Evolutionary conservation across 2,329 filamentous ascomycete species (phyloP).

Genomic region (Pseudocercospora vitis): DNA sequence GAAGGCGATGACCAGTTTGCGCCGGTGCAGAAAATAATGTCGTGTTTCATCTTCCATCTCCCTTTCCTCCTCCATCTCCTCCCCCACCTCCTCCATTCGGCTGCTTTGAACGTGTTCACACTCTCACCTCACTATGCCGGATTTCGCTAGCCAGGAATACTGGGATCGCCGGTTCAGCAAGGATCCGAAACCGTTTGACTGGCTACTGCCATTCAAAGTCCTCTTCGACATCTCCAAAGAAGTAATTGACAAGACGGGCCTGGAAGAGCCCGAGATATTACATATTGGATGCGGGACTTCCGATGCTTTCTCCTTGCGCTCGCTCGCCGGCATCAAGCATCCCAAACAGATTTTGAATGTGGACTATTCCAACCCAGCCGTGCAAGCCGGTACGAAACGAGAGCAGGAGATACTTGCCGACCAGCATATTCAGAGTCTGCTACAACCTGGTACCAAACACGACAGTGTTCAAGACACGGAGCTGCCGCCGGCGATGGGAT

Average conservation of each 20-base stretch:
- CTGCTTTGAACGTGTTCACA: no score
- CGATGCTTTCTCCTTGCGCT: slow-evolving; percentile 19
- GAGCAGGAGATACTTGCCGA: slow-evolving; percentile 23
- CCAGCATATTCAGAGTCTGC: slow-evolving; percentile 13
- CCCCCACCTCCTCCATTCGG: background rate
- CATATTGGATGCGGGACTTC: slow-evolving; percentile 28
- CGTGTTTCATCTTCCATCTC: background rate
- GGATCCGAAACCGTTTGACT: slow-evolving; percentile 25
- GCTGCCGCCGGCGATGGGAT: slow-evolving; percentile 20
- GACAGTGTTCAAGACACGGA: slow-evolving; percentile 22
- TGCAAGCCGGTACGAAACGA: slow-evolving; percentile 22
- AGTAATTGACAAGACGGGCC: slow-evolving; percentile 19
- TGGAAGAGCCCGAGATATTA: slow-evolving; percentile 21
- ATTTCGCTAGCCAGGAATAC: slow-evolving; percentile 27
- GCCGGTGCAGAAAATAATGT: background rate
- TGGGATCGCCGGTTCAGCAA: slow-evolving; percentile 26
- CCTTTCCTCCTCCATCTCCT: background rate
- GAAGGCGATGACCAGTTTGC: background rate
- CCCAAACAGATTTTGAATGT: slow-evolving; percentile 28
- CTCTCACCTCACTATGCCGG: slow-evolving; percentile 19
- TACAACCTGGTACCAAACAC: slow-evolving; percentile 18
- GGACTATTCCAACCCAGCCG: slow-evolving; percentile 24
- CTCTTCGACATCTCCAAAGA: slow-evolving; percentile 21
- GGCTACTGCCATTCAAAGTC: slow-evolving; percentile 24
- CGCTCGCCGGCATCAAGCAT: slow-evolving; percentile 14